Percentiles rank a stretch among this genome's conserved stretches.
These are phyloP conservation scores for Jatropha curcas DNA, from an alignment of 345 rosid genomes.

Conservation along the genomic window DNA sequence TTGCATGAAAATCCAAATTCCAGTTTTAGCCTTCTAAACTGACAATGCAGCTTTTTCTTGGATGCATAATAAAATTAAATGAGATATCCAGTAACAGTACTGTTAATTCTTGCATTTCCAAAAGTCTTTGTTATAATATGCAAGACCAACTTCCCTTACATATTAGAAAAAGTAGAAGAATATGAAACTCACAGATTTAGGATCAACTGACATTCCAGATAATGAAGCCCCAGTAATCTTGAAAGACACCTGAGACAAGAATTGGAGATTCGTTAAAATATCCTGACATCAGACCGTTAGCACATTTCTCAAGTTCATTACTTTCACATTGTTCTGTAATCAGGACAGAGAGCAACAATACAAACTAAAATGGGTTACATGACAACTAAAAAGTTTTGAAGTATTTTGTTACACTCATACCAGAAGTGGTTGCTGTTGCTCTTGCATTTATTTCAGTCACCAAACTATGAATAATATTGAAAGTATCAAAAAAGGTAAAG, in stretches of 20 bases:
- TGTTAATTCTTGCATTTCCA: neutral
- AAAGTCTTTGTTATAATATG: neutral
- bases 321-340: neutral
- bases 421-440: neutral
- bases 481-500: constrained; percentile 2
- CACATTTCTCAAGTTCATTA: neutral
- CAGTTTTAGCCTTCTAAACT: neutral
- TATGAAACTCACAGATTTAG: constrained; percentile 70
- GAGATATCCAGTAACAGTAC: neutral
- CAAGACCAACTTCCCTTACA: neutral
- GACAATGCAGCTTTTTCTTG: neutral
- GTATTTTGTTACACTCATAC: neutral
- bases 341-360: neutral
- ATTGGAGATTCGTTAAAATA: neutral
- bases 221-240: constrained; percentile 77
- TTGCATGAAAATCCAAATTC: neutral
- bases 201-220: constrained; percentile 79
- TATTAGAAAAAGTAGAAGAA: neutral
- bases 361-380: neutral
- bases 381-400: neutral
- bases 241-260: constrained; percentile 62
- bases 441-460: neutral
- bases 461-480: neutral
- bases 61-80: neutral
- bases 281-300: neutral